Base-by-base conservation (phyloP, 2,329 filamentous ascomycete species). In the Anisogramma anomala region DNA sequence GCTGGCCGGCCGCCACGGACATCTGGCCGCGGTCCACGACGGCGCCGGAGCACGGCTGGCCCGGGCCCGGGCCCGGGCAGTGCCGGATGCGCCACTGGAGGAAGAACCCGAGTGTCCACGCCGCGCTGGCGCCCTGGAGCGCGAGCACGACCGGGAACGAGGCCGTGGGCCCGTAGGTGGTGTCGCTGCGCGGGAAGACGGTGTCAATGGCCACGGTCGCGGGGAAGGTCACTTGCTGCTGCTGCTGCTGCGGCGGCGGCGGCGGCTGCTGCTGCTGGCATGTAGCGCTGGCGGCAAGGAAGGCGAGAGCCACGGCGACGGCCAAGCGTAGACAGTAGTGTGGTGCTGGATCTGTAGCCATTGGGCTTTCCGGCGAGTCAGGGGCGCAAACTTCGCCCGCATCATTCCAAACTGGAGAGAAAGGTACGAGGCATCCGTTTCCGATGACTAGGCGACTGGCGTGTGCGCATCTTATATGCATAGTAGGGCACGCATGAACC, bases 141-240 rank as follows among this genome's bases (percentile, higher is more conserved):
- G 52, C 56, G 33, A 57, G 54, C 14, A 59, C 45, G 23, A 58
- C 38, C 36, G 56, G 55, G 38, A 58, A 55, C 3, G 40, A 18
- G 10, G 46, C 31, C 1, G 48, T 41, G 1, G 52, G 53, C 46
- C 46, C 50, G 23, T 57, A 58, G 8, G 53, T 57, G 33, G 52
- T 52, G 48, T 58, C 56, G 22, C 22, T 23, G 42, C 54, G 56
- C 1, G 56, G 56, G 44, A 58, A 59, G 30, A 57, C 43, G 7
- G 58, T 22, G 42, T 51, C 54, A 34, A 57, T 34, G 32, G 58
- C 54, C n/a, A 55, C 33, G 10, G 8, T 37, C 2, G 39, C 20
- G 70, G 71, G 39, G 9, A 41, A 20, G 17, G 33, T 13, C 11
- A 41, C 20, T 11, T 27, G n/a, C n/a, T n/a, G n/a, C n/a, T n/a